Base-by-base conservation (phyloP, 2,329 filamentous ascomycete species). In the Aspergillus luchuensis region DNA sequence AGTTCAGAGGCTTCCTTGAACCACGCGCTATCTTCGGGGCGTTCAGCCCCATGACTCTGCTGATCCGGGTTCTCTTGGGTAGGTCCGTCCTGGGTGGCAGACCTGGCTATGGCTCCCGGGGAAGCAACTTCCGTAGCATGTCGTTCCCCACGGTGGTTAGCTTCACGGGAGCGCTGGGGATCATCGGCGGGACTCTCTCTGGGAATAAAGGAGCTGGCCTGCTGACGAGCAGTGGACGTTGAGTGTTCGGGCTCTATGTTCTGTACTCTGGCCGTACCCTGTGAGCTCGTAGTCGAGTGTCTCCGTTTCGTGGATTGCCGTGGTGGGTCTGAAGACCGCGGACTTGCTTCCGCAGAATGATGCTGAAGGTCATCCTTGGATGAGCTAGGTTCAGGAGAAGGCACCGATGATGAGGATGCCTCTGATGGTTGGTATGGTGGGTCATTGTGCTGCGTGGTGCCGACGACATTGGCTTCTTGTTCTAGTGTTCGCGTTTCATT, bases 1-100 rank as follows among this genome's bases (percentile, higher is more conserved):
- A 69, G 38, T 17, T 64, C 30, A 8, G 60, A 61, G 1, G 68
- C 70, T 36, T 65, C 54, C 51, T 64, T 59, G 53, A 71, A 66
- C 57, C 64, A 52, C 3, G 43, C 33, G 21, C 19, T 52, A 17
- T 54, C 39, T 3, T 55, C 49, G 30, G 43, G 28, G 11, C 23
- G 19, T 30, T 17, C 33, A n/a, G 23, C 21, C 36, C 39, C 30
- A 43, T 21, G 11, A n/a, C 10, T 23, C 45, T 8, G 43, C 49
- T 33, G 19, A 23, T 11, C 11, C 23, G 10, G 10, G 10, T 45
- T 21, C 10, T 23, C 41, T 6, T 8, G 19, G 6, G 41, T 13
- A 21, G 41, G 41, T 15, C 21, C 41, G 5, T 23, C 41, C 21
- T 13, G 41, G 3, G 8, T 13, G 41, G n/a, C 30, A 36, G 10